Conservation (phyloP, 176 grass and related monocot species). For the Puya raimondii region DNA sequence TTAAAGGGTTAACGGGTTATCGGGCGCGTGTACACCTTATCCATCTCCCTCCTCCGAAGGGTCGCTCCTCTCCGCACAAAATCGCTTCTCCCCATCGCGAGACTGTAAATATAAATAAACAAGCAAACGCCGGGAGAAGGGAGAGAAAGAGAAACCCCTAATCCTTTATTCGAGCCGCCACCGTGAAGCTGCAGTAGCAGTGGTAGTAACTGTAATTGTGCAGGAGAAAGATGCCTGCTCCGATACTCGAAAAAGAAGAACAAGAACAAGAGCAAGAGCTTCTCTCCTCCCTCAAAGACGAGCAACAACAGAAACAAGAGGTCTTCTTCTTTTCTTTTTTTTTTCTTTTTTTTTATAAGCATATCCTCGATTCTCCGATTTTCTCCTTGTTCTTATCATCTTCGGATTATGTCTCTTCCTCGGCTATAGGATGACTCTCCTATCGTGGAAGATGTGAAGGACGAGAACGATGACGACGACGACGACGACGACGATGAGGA, state of each 20-base stretch:
- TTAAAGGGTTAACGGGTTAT: not conserved
- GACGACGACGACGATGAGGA: constrained; percentile 32
- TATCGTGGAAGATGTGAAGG: constrained; percentile 65
- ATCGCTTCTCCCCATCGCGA: no score
- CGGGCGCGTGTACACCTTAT: not conserved
- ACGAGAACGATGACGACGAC: constrained; percentile 35
- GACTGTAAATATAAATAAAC: not conserved
- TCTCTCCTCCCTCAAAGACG: constrained; percentile 25
- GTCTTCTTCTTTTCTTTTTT: not conserved
- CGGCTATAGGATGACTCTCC: constrained; percentile 33
- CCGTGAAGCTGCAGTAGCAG: no score
- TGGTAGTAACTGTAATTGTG: no score
- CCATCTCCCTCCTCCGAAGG: not conserved
- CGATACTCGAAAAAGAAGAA: not conserved
- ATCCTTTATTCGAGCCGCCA: no score
- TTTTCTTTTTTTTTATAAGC: not conserved
- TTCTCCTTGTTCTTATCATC: not conserved
- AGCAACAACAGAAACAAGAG: not conserved
- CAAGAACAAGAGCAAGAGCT: not conserved
- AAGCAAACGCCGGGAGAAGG: not conserved
- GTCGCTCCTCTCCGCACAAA: no score
- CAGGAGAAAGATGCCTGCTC: not conserved
- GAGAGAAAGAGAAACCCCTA: no score
- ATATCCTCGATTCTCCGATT: not conserved
- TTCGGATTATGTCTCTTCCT: not conserved